phyloP scores from a whole-genome alignment of 2,329 filamentous ascomycete genomes.

The Pleomassaria siparia region DNA sequence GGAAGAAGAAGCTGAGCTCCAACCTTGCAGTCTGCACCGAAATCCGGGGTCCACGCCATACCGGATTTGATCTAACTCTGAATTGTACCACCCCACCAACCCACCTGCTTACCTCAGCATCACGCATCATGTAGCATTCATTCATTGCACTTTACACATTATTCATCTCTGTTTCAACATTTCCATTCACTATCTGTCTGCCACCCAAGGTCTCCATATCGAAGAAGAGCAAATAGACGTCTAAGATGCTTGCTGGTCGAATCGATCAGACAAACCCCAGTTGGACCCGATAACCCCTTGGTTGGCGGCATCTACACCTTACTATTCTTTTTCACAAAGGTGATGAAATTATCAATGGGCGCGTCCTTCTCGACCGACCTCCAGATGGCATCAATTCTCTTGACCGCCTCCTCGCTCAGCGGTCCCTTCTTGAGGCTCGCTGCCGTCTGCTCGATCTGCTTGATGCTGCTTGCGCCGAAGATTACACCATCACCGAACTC shows the following conservation, averaged over 20 bases:
- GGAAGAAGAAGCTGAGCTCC: background rate
- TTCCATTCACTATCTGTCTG: background rate
- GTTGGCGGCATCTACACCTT: background rate
- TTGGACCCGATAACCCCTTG: background rate
- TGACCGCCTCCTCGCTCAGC: conserved; percentile 24
- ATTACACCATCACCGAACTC: conserved; percentile 47
- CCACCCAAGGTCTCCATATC: too few species aligned
- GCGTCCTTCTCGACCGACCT: conserved; percentile 27
- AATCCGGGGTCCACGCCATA: background rate
- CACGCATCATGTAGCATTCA: background rate
- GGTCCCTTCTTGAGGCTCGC: conserved; percentile 24
- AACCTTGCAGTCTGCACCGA: background rate
- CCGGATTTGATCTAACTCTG: background rate
- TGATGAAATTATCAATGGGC: conserved; percentile 29
- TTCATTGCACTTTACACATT: too few species aligned
- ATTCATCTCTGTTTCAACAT: background rate
- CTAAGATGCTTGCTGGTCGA: too few species aligned
- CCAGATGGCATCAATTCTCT: conserved; percentile 30
- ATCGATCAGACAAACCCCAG: too few species aligned
- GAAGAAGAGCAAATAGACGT: too few species aligned
- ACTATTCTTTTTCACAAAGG: conserved; percentile 2
- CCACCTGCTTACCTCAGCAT: background rate
- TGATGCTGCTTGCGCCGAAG: conserved; percentile 40
- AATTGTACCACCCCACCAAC: background rate
- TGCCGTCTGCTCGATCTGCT: conserved; percentile 28